A percentile compares a stretch with the other conserved stretches of the same genome.
phyloP scores from a whole-genome alignment of 1,284 basidiomycete genomes.

The Sutorius eximius region DNA sequence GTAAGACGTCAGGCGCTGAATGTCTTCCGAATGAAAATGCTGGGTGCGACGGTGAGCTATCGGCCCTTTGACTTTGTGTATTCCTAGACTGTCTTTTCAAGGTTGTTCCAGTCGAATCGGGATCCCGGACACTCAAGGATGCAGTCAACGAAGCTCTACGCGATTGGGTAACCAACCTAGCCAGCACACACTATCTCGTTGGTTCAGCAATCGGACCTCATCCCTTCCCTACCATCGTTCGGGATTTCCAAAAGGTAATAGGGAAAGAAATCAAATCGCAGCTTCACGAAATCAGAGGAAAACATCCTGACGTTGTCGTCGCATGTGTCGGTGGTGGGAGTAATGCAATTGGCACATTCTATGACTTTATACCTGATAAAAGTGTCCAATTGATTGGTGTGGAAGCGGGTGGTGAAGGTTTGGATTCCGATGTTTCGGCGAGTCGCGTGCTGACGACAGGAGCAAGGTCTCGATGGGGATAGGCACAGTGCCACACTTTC shows the following conservation, averaged over 20 bases:
- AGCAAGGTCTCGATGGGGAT: slow-evolving; percentile 73
- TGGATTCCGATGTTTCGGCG: slow-evolving; percentile 8
- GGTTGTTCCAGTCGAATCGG: slow-evolving; percentile 93
- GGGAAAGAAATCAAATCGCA: slow-evolving; percentile 94
- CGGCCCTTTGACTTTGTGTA: not conserved
- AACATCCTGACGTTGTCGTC: slow-evolving; percentile 91
- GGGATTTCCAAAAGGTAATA: slow-evolving; percentile 97
- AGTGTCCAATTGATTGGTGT: slow-evolving; percentile 85
- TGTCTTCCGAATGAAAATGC: slow-evolving; percentile 97
- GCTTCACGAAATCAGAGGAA: slow-evolving; percentile 70
- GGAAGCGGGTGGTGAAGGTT: slow-evolving; percentile 95
- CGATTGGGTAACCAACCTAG: slow-evolving; percentile 97
- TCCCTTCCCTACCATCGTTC: slow-evolving; percentile 98
- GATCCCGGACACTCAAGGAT: slow-evolving; percentile 95
- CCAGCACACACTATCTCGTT: slow-evolving; percentile 93
- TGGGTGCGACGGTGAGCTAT: slow-evolving; percentile 78
- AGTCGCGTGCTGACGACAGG: slow-evolving; percentile 4
- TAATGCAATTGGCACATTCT: slow-evolving; percentile 97
- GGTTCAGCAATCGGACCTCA: slow-evolving; percentile 98
- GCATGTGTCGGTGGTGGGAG: slow-evolving; percentile 98
- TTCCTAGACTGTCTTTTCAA: slow-evolving; percentile 31
- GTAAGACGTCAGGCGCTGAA: slow-evolving; percentile 94
- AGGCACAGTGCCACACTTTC: slow-evolving; percentile 91
- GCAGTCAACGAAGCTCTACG: slow-evolving; percentile 97
- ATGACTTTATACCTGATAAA: slow-evolving; percentile 89